Percentiles rank a stretch among this genome's conserved stretches.
Evolutionary conservation across 495 filamentous ascomycete genomes (phyloP).

Genomic region (Tuber brumale): DNA sequence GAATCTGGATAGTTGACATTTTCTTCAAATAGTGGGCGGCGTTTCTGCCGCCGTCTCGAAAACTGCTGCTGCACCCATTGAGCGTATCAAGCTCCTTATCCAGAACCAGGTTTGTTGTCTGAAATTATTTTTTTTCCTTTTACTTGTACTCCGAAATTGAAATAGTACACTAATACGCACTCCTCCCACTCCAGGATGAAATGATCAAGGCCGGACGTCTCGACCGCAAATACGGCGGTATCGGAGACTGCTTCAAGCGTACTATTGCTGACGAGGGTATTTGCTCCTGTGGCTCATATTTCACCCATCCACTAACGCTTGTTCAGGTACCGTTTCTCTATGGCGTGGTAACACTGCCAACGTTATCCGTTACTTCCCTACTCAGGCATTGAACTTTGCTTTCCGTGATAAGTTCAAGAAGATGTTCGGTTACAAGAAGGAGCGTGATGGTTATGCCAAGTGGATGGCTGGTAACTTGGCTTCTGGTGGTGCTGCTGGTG

Average conservation of each 20-base stretch:
- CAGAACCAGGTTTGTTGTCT: constrained; percentile 90
- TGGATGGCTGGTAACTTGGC: constrained; percentile 99
- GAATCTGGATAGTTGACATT: constrained; percentile 23
- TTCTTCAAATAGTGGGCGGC: constrained; percentile 67
- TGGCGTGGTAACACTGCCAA: constrained; percentile 99
- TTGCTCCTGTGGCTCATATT: background rate
- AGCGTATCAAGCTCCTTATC: constrained; percentile 99
- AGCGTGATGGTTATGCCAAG: constrained; percentile 93
- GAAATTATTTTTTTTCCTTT: constrained; percentile 5
- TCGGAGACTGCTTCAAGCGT: constrained; percentile 87
- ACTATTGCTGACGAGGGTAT: constrained; percentile 75
- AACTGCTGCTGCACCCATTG: constrained; percentile 98
- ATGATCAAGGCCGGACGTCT: constrained; percentile 99
- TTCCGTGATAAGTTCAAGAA: constrained; percentile 99
- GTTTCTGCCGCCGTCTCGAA: constrained; percentile 99
- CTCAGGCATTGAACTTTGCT: constrained; percentile 99
- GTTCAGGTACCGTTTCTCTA: constrained; percentile 61
- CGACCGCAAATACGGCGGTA: constrained; percentile 92
- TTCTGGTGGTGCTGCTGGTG: constrained; percentile 99
- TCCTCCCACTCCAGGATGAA: constrained; percentile 68
- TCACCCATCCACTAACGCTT: constrained; percentile 14
- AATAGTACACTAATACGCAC: constrained; percentile 17
- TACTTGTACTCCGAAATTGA: background rate
- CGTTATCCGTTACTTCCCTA: constrained; percentile 99
- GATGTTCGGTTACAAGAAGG: constrained; percentile 99